These are phyloP conservation scores for Penicillium paradoxum DNA, from an alignment of 495 filamentous ascomycete genomes.

Conservation along the genomic window DNA sequence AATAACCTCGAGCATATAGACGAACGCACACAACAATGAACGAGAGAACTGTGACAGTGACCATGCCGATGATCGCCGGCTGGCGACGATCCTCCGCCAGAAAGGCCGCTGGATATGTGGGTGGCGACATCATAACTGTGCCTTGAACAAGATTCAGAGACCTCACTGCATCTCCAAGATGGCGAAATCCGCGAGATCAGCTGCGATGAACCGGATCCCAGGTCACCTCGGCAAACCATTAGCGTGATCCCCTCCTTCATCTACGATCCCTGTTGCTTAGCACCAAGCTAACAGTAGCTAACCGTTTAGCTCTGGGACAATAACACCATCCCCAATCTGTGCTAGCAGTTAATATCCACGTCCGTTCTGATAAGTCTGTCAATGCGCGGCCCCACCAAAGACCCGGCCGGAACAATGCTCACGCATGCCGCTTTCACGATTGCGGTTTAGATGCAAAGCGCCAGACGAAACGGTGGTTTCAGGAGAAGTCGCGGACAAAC, in stretches of 20 bases:
- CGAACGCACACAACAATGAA: constrained; percentile 5
- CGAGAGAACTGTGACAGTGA: constrained; percentile 1
- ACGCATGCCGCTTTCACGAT: background rate
- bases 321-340: background rate
- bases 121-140: background rate
- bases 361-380: background rate
- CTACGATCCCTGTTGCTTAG: too few species aligned
- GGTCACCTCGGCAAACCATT: too few species aligned
- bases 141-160: too few species aligned
- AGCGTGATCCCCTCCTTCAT: too few species aligned
- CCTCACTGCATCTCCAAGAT: too few species aligned
- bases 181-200: too few species aligned
- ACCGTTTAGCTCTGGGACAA: background rate
- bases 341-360: background rate
- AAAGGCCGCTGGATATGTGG: background rate
- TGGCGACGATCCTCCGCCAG: constrained; percentile 11
- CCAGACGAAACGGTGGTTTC: background rate
- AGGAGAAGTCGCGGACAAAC: background rate
- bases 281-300: too few species aligned
- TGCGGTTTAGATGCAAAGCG: background rate
- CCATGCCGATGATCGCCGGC: constrained; percentile 7
- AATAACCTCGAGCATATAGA: constrained; percentile 1
- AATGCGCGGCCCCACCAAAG: background rate
- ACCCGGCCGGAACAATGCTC: background rate
- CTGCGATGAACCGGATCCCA: too few species aligned